These are phyloP conservation scores for Pseudonitzschia multiseries DNA, from an alignment of 108 stramenopile species.

Conservation along the genomic window DNA sequence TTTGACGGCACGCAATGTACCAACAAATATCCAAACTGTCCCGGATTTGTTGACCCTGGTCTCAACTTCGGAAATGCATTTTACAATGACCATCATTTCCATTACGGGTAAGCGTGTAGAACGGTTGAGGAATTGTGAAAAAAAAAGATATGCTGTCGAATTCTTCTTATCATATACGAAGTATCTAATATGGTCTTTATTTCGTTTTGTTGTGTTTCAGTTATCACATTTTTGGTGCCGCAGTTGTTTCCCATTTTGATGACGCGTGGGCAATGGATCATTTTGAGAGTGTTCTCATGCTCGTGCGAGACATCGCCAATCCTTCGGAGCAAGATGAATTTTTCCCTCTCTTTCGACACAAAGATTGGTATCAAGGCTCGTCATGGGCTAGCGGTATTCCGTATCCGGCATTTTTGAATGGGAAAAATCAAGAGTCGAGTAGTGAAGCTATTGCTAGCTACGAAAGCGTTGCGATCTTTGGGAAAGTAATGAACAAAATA, in stretches of 20 bases:
- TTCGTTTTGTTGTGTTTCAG: background rate
- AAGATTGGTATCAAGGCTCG: constrained; percentile 84
- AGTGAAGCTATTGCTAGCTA: constrained; percentile 94
- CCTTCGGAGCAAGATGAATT: constrained; percentile 72
- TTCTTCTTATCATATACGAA: background rate
- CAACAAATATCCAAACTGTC: constrained; percentile 84
- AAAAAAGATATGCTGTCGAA: background rate
- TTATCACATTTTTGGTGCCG: constrained; percentile 92
- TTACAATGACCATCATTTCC: constrained; percentile 97
- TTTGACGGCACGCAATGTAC: constrained; percentile 66
- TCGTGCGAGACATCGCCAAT: constrained; percentile 92
- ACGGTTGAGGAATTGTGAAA: background rate
- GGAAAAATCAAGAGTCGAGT: constrained; percentile 92
- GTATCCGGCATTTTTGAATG: constrained; percentile 78
- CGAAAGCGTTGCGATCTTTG: constrained; percentile 89
- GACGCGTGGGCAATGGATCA: constrained; percentile 78
- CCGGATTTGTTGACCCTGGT: constrained; percentile 77
- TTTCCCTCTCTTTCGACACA: constrained; percentile 88
- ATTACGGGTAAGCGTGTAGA: constrained; percentile 47
- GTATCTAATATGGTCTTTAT: constrained; percentile 21
- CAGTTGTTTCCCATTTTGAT: constrained; percentile 83
- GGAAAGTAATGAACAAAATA: constrained; percentile 61
- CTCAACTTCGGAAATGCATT: constrained; percentile 90
- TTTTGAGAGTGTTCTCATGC: constrained; percentile 76
- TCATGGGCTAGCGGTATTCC: constrained; percentile 93